Base-by-base conservation (phyloP, 495 filamentous ascomycete genomes). In the Hyaloscypha finlandica region DNA sequence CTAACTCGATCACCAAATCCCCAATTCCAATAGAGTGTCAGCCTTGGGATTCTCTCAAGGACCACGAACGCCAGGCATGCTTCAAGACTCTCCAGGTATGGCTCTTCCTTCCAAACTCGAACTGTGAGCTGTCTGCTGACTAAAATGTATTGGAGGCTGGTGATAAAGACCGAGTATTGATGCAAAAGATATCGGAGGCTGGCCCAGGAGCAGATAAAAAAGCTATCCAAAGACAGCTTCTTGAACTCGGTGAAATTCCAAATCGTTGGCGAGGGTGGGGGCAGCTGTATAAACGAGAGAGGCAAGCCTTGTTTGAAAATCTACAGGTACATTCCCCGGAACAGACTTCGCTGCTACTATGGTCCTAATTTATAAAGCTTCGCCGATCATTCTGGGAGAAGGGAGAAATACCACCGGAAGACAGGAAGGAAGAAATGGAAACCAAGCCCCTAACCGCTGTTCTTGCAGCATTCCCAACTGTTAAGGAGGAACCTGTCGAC, bases 201-300 rank as follows among this genome's bases (percentile, higher is more conserved):
- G 37, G 64, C 11, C 53, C 56, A 25, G 56, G 22, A 16, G 56
- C 58, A 9, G 31, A 61, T 39, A 8, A 8, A 11, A 48, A 52
- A 3, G 30, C 3, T 22, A 60, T 66, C 11, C 8, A 51, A 33
- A 60, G 25, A 22, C 30, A 48, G 8, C n/a, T 66, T 12, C 33
- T 61, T 37, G 56, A 66, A 22, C 14, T 20, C n/a, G 64, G 45
- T 0, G 64, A 61, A 16, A 29, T 35, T 3, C 64, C 56, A 35
- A 52, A 60, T 42, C 48, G 31, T 9, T 66, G 64, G 64, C 64
- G 64, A 6, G 14, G 37, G 45, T 66, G 64, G 64, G 32, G 39
- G 3, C 25, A 48, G 8, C 57, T 66, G 19, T 20, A 31, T 2
- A 37, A 19, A 42, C 22, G 56, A 59, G 64, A 66, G 31, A 59